A percentile compares a stretch with the other conserved stretches of the same genome.
phyloP scores from a whole-genome alignment of 768 basidiomycete species.

The Suillus subluteus region DNA sequence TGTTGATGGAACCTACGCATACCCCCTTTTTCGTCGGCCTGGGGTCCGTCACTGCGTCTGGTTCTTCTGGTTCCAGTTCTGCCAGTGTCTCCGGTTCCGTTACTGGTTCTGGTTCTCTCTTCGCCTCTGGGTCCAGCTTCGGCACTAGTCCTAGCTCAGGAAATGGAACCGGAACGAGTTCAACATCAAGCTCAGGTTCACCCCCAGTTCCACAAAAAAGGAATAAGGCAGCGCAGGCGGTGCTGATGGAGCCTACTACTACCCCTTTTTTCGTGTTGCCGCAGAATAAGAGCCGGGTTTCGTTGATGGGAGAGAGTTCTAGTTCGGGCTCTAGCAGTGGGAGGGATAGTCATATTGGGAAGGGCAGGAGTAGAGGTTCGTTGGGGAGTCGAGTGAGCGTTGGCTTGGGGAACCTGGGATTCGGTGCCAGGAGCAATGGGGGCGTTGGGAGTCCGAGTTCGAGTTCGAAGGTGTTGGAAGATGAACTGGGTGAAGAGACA shows the following conservation, averaged over 20 bases:
- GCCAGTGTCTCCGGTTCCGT: not conserved
- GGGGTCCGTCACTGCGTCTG: not conserved
- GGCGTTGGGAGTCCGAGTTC: not conserved
- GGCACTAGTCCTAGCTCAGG: not conserved
- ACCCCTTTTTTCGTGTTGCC: constrained; percentile 7
- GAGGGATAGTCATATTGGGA: not conserved
- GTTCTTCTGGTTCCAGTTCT: not conserved
- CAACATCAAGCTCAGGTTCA: not conserved
- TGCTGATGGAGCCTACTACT: constrained; percentile 9
- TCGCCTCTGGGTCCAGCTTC: not conserved
- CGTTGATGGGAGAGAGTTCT: not conserved
- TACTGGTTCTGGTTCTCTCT: not conserved
- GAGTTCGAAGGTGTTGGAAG: not conserved
- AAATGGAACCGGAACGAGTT: not conserved
- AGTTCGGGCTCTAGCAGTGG: not conserved
- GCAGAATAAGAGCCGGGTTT: constrained; percentile 5
- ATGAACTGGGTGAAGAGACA: not conserved
- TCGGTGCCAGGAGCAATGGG: not conserved
- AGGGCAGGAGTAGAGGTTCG: not conserved
- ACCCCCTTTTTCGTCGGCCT: not conserved
- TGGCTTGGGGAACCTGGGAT: not conserved
- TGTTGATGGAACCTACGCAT: not conserved
- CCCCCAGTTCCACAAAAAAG: not conserved
- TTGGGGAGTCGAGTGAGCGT: not conserved
- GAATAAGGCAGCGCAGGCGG: constrained; percentile 10